Percentiles rank a stretch among this genome's conserved stretches.
Conservation (phyloP, 129 eudicot genomes). For the Silybum marianum region DNA sequence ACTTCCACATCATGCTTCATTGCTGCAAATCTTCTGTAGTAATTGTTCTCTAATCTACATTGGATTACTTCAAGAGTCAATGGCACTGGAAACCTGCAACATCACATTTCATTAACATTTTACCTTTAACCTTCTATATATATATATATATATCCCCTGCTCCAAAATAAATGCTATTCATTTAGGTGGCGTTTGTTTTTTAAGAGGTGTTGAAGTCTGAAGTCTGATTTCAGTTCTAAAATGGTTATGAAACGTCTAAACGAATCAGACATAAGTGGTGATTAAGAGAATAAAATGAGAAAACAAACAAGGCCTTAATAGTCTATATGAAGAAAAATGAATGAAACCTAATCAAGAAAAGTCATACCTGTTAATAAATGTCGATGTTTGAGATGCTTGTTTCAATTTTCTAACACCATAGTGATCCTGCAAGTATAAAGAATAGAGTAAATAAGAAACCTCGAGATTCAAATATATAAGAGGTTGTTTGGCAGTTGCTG, state of each 20-base stretch:
- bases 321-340: neutral
- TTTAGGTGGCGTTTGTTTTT: too few species aligned
- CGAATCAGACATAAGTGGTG: too few species aligned
- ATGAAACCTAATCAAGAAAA: neutral
- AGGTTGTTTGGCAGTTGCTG: too few species aligned
- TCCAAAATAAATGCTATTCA: neutral
- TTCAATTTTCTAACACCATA: conserved; percentile 77
- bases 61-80: conserved; percentile 70
- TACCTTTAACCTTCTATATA: neutral
- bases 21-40: conserved; percentile 81
- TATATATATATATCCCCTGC: neutral
- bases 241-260: too few species aligned
- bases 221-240: too few species aligned
- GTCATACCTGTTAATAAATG: conserved; percentile 66
- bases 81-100: conserved; percentile 88
- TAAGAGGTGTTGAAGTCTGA: too few species aligned
- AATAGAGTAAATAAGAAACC: neutral
- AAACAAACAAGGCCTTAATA: too few species aligned
- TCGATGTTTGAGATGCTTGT: conserved; percentile 67
- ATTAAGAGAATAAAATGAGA: too few species aligned
- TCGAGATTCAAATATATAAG: neutral
- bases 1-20: conserved; percentile 79
- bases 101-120: neutral
- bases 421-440: conserved; percentile 57
- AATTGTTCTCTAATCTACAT: conserved; percentile 71